Conservation (phyloP, 2,329 filamentous ascomycete species). For the Geosmithia flava region DNA sequence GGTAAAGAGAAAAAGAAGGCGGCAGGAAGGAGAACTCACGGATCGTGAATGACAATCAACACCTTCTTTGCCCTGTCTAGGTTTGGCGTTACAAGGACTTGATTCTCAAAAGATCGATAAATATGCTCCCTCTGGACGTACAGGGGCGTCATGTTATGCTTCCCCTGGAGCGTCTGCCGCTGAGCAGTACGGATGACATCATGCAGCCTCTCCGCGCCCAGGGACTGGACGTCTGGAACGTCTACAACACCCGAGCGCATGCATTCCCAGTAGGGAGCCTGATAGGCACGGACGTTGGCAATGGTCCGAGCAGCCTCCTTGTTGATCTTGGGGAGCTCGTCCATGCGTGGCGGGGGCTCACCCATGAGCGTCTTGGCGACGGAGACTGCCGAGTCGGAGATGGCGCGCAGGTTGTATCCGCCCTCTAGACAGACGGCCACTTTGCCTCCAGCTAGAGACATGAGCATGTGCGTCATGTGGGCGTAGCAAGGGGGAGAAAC, state of each 20-base stretch:
- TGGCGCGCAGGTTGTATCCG: conserved; percentile 87
- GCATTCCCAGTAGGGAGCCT: conserved; percentile 74
- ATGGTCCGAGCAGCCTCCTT: conserved; percentile 43
- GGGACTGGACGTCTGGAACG: conserved; percentile 34
- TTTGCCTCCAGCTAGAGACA: conserved; percentile 83
- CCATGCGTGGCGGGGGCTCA: conserved; percentile 62
- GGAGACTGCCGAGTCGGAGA: conserved; percentile 82
- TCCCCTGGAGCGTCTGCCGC: conserved; percentile 55
- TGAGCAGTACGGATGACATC: conserved; percentile 74
- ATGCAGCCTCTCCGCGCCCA: conserved; percentile 54
- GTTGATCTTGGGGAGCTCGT: conserved; percentile 38
- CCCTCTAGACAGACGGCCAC: conserved; percentile 90
- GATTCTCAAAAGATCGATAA: conserved; percentile 70
- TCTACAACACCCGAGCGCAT: conserved; percentile 59
- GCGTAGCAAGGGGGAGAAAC: conserved; percentile 87
- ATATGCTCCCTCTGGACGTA: conserved; percentile 64
- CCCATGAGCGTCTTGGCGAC: conserved; percentile 93
- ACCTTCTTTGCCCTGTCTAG: conserved; percentile 56
- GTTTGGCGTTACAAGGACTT: conserved; percentile 69
- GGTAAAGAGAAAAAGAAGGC: not conserved
- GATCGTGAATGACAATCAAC: conserved; percentile 82
- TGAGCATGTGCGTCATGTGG: conserved; percentile 99
- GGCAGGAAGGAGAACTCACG: conserved; percentile 38
- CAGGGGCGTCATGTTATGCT: conserved; percentile 67
- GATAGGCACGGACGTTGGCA: conserved; percentile 45